Percentiles rank a stretch among this genome's conserved stretches.
These are phyloP conservation scores for Teratosphaeria epicoccoides DNA, from an alignment of 2,329 filamentous ascomycete genomes.

Conservation along the genomic window DNA sequence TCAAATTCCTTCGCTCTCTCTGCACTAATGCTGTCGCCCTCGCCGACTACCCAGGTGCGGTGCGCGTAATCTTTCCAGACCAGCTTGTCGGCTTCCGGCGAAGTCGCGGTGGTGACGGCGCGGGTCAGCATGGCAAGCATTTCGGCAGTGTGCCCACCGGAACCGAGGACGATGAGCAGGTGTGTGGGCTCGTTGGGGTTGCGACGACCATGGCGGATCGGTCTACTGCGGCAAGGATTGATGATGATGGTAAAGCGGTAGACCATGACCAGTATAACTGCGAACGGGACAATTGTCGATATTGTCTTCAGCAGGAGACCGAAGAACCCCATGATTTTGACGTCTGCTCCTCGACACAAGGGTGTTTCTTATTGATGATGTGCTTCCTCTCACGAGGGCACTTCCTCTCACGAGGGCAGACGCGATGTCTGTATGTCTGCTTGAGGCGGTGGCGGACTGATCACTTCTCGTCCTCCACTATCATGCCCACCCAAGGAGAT, in stretches of 20 bases:
- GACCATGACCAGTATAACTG: constrained; percentile 24
- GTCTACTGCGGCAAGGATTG: constrained; percentile 21
- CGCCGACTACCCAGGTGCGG: constrained; percentile 72
- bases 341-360: background rate
- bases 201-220: constrained; percentile 18
- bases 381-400: too few relatives aligned
- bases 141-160: constrained; percentile 88
- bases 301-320: constrained; percentile 18
- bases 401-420: too few relatives aligned
- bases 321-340: constrained; percentile 2
- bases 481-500: background rate
- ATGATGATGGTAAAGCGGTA: constrained; percentile 33
- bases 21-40: constrained; percentile 63
- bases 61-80: constrained; percentile 40
- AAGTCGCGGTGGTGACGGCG: constrained; percentile 32
- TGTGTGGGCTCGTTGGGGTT: constrained; percentile 38
- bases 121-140: constrained; percentile 75
- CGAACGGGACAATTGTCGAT: constrained; percentile 19
- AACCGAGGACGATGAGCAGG: constrained; percentile 74
- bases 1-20: constrained; percentile 56
- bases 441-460: too few relatives aligned
- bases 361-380: background rate
- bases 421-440: too few relatives aligned
- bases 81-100: constrained; percentile 21
- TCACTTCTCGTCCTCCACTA: too few relatives aligned